phyloP scores from a whole-genome alignment of 1,284 basidiomycete genomes.

The Mycosarcoma mackinlayi region DNA sequence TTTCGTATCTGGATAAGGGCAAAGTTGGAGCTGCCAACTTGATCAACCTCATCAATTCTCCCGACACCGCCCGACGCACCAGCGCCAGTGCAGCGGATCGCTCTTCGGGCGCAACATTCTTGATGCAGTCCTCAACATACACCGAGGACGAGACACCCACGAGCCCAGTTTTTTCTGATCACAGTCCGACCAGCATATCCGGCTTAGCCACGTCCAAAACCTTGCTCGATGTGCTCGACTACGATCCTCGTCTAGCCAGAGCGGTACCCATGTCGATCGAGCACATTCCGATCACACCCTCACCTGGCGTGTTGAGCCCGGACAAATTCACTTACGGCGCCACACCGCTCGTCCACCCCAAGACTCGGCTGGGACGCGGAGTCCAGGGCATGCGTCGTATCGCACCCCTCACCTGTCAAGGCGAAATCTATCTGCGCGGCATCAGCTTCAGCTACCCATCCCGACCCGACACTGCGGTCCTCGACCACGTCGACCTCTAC shows the following conservation, averaged over 20 bases:
- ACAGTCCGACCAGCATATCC: neutral
- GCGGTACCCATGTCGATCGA: constrained; percentile 54
- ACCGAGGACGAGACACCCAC: constrained; percentile 13
- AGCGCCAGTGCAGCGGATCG: neutral
- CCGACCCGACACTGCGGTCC: constrained; percentile 75
- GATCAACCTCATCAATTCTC: constrained; percentile 74
- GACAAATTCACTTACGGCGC: constrained; percentile 20
- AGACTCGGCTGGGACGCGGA: neutral
- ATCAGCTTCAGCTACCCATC: constrained; percentile 89
- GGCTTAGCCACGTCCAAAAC: neutral
- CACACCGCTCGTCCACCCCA: neutral
- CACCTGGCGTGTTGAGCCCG: constrained; percentile 11
- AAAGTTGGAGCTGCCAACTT: constrained; percentile 84
- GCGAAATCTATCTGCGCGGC: constrained; percentile 81
- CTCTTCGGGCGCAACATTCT: constrained; percentile 2
- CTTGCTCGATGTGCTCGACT: constrained; percentile 29
- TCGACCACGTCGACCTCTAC: constrained; percentile 76
- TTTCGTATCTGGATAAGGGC: constrained; percentile 83
- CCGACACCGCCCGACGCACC: neutral
- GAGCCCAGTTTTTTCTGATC: neutral
- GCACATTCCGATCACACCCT: constrained; percentile 30
- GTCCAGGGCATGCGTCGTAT: constrained; percentile 47
- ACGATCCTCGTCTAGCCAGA: constrained; percentile 26
- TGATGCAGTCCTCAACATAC: constrained; percentile 16
- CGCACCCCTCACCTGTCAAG: constrained; percentile 69